Percentiles rank a stretch among this genome's conserved stretches.
Conservation (phyloP, 495 filamentous ascomycete genomes). For the Penicillium cinerascens region DNA sequence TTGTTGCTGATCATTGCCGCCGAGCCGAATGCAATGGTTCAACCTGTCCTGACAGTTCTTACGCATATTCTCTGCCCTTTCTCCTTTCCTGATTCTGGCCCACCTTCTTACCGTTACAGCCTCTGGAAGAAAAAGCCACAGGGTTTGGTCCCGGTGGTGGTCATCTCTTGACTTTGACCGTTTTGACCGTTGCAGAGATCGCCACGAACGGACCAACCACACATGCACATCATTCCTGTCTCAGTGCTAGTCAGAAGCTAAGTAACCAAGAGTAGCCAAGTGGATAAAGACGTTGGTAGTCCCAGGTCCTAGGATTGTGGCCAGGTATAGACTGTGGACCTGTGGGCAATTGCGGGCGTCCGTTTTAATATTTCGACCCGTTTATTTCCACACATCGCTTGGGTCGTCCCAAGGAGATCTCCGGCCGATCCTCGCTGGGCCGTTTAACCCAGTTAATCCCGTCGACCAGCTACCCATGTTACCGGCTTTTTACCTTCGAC, state of each 20-base stretch:
- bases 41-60: not conserved
- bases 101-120: not conserved
- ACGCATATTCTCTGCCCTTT: not conserved
- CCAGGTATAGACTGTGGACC: conserved; percentile 17
- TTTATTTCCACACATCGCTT: conserved; percentile 23
- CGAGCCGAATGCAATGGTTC: not conserved
- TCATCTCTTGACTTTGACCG: conserved; percentile 9
- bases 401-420: conserved; percentile 15
- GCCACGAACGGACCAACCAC: conserved; percentile 1
- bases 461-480: not conserved
- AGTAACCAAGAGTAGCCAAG: not conserved
- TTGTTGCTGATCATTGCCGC: conserved; percentile 9
- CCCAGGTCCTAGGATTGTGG: no score
- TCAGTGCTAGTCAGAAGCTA: not conserved
- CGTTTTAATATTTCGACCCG: conserved; percentile 21
- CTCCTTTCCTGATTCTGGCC: conserved; percentile 1
- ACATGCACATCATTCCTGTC: conserved; percentile 2
- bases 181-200: conserved; percentile 21
- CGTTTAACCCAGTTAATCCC: not conserved
- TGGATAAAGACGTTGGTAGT: not conserved
- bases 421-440: conserved; percentile 15
- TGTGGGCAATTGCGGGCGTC: conserved; percentile 18
- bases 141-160: not conserved
- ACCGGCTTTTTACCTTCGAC: conserved; percentile 9
- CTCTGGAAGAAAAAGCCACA: not conserved